These are phyloP conservation scores for Tetrahymena malaccensis DNA, from an alignment of 73 alveolate genomes.

Conservation along the genomic window DNA sequence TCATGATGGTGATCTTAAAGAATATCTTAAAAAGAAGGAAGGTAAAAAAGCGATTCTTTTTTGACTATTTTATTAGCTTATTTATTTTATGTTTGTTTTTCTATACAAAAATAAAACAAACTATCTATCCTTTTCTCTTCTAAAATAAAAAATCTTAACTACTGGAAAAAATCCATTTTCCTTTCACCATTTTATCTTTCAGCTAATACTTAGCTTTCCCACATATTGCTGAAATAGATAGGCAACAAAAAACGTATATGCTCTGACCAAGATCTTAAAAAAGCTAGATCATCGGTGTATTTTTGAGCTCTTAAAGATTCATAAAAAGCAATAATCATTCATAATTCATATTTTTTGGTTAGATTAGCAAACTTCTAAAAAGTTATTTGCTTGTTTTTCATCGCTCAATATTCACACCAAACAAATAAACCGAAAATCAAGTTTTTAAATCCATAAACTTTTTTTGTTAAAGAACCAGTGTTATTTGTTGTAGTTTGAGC, in stretches of 20 bases:
- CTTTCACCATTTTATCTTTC: not conserved
- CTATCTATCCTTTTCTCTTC: not conserved
- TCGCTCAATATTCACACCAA: too few relatives aligned
- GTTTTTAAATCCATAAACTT: too few relatives aligned
- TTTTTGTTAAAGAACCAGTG: too few relatives aligned
- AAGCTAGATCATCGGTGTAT: not conserved
- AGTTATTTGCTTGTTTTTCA: too few relatives aligned
- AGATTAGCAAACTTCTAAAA: too few relatives aligned
- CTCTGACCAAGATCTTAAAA: not conserved
- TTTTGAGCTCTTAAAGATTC: not conserved
- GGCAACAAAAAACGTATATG: not conserved
- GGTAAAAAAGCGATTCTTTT: not conserved
- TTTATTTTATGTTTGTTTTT: not conserved
- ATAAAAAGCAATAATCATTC: too few relatives aligned
- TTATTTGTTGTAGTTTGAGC: too few relatives aligned
- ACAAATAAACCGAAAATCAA: too few relatives aligned
- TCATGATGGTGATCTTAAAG: conserved; percentile 42
- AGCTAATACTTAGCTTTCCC: not conserved
- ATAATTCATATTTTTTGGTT: too few relatives aligned
- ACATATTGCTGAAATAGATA: not conserved
- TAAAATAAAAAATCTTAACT: not conserved
- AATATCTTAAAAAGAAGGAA: conserved; percentile 31
- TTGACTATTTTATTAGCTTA: not conserved
- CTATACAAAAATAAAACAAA: not conserved
- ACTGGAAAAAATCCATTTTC: not conserved